Evolutionary conservation across 2,329 filamentous ascomycete species (phyloP).

Genomic region (Phaeosphaeriaceae sp.): DNA sequence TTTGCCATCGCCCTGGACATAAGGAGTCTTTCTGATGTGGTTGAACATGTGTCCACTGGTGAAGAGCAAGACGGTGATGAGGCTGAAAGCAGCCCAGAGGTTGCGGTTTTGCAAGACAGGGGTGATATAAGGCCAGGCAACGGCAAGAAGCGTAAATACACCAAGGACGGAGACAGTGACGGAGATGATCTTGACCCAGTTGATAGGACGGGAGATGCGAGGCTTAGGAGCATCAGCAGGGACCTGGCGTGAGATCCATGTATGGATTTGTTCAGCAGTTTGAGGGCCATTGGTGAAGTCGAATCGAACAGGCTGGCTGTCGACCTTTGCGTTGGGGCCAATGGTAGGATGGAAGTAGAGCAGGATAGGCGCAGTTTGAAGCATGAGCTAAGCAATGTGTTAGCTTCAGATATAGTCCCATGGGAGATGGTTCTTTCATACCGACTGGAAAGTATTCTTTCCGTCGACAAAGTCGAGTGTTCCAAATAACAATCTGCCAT

Average conservation of each 20-base stretch:
- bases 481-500: conserved; percentile 77
- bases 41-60: conserved; percentile 99
- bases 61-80: conserved; percentile 90
- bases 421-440: conserved; percentile 51
- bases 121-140: conserved; percentile 78
- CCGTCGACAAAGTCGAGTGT: conserved; percentile 90
- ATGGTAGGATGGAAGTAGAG: conserved; percentile 84
- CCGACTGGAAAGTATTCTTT: conserved; percentile 83
- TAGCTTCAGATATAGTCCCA: conserved; percentile 7
- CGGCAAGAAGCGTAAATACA: conserved; percentile 69
- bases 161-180: conserved; percentile 73
- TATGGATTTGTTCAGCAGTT: conserved; percentile 76
- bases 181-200: conserved; percentile 78
- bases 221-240: conserved; percentile 73
- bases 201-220: conserved; percentile 79
- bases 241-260: conserved; percentile 80
- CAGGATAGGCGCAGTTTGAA: conserved; percentile 93
- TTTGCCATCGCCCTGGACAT: conserved; percentile 81
- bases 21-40: conserved; percentile 94
- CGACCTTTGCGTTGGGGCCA: conserved; percentile 76
- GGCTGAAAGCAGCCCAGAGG: conserved; percentile 87
- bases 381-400: conserved; percentile 74
- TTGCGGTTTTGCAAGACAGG: conserved; percentile 89
- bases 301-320: conserved; percentile 74
- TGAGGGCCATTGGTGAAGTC: conserved; percentile 81